These are phyloP conservation scores for Alliaria petiolata DNA, from an alignment of 345 rosid genomes.

Conservation along the genomic window DNA sequence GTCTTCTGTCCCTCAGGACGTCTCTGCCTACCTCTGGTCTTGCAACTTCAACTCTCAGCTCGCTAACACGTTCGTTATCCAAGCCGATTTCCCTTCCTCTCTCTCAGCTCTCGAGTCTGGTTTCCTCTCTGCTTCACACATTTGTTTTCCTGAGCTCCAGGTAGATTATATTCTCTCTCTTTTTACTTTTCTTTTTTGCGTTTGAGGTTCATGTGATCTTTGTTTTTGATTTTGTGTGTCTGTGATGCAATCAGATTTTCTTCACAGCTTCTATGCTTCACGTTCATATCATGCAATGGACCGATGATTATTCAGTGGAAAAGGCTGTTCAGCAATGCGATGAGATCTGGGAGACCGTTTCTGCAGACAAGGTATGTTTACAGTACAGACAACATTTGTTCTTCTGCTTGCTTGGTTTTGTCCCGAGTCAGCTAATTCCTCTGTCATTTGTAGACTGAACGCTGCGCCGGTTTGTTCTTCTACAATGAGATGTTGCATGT, in stretches of 20 bases:
- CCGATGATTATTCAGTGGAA: constrained; percentile 62
- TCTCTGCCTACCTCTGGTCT: constrained; percentile 67
- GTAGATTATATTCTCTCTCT: constrained; percentile 44
- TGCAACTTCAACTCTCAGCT: constrained; percentile 97
- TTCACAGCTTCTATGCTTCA: constrained; percentile 81
- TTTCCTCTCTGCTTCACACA: constrained; percentile 51
- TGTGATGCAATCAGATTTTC: constrained; percentile 58
- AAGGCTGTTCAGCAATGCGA: constrained; percentile 65
- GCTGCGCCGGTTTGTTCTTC: constrained; percentile 75
- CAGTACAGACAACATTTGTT: neutral
- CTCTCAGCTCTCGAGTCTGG: constrained; percentile 70
- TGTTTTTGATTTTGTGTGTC: neutral
- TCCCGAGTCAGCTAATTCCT: neutral
- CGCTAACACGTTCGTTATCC: constrained; percentile 75
- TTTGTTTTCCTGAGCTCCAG: constrained; percentile 75
- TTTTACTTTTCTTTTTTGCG: neutral
- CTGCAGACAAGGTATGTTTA: constrained; percentile 60
- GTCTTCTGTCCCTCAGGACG: constrained; percentile 40
- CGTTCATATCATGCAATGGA: constrained; percentile 94
- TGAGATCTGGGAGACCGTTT: constrained; percentile 67
- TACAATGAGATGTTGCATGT: constrained; percentile 89
- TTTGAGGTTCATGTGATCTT: neutral
- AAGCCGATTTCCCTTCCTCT: constrained; percentile 73
- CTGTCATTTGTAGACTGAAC: constrained; percentile 46
- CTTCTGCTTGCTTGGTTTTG: neutral